Conservation (phyloP, 495 filamentous ascomycete genomes). For the Penicillium simplicissimum region DNA sequence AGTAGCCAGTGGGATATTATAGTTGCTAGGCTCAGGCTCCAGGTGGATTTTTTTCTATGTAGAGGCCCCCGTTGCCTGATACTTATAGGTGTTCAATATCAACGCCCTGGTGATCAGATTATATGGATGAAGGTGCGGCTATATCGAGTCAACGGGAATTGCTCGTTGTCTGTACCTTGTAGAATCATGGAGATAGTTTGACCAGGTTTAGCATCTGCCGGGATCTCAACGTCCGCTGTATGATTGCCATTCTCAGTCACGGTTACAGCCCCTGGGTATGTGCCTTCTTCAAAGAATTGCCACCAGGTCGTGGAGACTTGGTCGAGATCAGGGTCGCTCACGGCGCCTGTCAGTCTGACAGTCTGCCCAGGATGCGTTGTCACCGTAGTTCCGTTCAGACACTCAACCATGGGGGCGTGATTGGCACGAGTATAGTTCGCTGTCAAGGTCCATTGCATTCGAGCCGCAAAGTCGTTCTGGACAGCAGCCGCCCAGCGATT, state of each 20-base stretch:
- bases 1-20: no score
- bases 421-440: constrained; percentile 27
- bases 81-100: background rate
- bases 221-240: constrained; percentile 6
- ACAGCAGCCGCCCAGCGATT: constrained; percentile 40
- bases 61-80: background rate
- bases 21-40: no score
- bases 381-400: constrained; percentile 10
- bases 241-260: background rate
- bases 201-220: constrained; percentile 12
- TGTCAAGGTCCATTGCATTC: constrained; percentile 43
- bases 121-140: constrained; percentile 12
- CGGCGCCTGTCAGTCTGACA: constrained; percentile 8
- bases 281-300: constrained; percentile 18
- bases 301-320: constrained; percentile 17
- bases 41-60: no score
- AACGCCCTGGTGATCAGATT: background rate
- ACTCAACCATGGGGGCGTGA: constrained; percentile 24
- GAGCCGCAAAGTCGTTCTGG: constrained; percentile 47
- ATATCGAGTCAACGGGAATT: constrained; percentile 16
- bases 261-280: constrained; percentile 13
- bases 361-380: constrained; percentile 5
- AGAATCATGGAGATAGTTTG: constrained; percentile 20
- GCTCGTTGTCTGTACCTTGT: constrained; percentile 15
- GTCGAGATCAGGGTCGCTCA: constrained; percentile 16